phyloP scores from a whole-genome alignment of 176 grass and related monocot species.

The Neostapfia colusana region DNA sequence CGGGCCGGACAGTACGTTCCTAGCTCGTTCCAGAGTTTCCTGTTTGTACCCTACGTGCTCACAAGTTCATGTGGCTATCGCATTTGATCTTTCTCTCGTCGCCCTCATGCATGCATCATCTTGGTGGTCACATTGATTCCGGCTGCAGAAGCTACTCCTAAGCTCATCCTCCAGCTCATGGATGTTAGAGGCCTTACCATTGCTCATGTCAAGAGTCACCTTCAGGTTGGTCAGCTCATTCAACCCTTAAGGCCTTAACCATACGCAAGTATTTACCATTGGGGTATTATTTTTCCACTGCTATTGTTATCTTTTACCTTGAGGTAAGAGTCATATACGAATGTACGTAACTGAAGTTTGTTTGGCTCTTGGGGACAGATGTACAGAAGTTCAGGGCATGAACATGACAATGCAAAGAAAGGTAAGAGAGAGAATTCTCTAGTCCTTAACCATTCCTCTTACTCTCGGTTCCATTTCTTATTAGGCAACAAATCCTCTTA shows the following conservation, averaged over 20 bases:
- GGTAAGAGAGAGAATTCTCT: conserved; percentile 34
- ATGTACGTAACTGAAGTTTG: background rate
- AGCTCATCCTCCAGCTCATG: conserved; percentile 91
- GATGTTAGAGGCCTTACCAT: conserved; percentile 72
- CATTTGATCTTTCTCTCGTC: background rate
- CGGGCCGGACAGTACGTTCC: conserved; percentile 65
- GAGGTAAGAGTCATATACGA: conserved; percentile 1
- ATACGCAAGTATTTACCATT: background rate
- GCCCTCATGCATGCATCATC: background rate
- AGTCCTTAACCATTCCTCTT: background rate
- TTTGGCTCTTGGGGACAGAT: conserved; percentile 56
- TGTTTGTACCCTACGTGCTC: background rate
- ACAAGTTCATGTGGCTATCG: background rate
- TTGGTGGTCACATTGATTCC: background rate
- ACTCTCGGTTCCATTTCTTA: conserved; percentile 4
- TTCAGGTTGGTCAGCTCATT: conserved; percentile 59
- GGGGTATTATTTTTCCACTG: background rate
- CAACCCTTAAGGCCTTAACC: background rate
- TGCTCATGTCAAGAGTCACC: conserved; percentile 94
- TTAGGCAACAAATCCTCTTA: conserved; percentile 13
- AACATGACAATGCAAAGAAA: conserved; percentile 53
- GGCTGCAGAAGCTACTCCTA: conserved; percentile 69
- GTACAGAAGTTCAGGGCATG: conserved; percentile 81
- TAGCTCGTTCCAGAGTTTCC: background rate
- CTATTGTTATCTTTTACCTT: background rate